Evolutionary conservation across 2,329 filamentous ascomycete genomes (phyloP), one percentile per base, ranked within the genome.

Genomic region (Phaeosphaeriaceae sp.): DNA sequence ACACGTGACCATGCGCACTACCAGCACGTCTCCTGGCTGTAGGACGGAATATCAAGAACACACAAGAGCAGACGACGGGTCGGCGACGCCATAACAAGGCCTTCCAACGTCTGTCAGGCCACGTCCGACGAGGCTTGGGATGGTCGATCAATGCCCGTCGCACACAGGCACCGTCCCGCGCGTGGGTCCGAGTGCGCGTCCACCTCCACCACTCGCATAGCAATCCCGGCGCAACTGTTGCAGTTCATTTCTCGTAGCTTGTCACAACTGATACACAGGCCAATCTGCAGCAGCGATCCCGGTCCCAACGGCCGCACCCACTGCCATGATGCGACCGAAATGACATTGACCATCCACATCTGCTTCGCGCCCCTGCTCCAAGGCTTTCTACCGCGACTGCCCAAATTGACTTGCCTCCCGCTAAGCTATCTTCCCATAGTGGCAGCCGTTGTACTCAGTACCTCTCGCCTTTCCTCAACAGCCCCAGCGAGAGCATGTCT

Each of bases 231-330:
- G 32, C 17, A 6, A 40, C 26, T 24, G 54, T 47, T 22, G 51
- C 53, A 43, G 53, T 50, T 52, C 47, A 65, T 67, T 61, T 58
- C 61, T 61, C 54, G 56, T 60, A 58, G 58, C 58, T 58, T 63
- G 62, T 61, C 56, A 66, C 67, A 68, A 55, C 58, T 63, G 64
- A 63, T 69, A 69, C 63, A 65, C 56, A 55, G 62, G 48, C 63
- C 61, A 56, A 61, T 63, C 55, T 60, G 55, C 61, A 46, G 46
- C 56, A 60, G 53, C 46, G 58, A 54, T 35, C 42, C 52, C 52
- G 21, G 40, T 22, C 52, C 55, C 43, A 46, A 15, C 43, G 58
- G 52, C 59, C 57, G 57, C 57, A 63, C 55, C 63, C 64, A 63
- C 56, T 6, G 43, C 43, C 44, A 28, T 53, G 43, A 53, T 62